Base-by-base conservation (phyloP, 2,329 filamentous ascomycete genomes). In the Chrysoporthe austroafricana region DNA sequence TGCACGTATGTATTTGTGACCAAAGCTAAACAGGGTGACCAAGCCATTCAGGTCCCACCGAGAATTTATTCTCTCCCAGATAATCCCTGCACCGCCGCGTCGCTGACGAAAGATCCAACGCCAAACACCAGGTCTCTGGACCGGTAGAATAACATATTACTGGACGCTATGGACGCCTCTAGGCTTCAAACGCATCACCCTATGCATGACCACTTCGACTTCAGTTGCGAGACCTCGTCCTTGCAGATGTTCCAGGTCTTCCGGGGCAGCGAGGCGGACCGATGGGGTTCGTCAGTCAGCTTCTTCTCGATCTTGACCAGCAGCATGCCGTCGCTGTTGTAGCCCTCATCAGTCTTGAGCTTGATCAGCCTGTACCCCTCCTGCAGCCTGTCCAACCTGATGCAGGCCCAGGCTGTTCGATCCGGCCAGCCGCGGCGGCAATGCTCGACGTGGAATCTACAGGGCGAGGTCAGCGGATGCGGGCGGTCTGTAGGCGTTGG, bases 311-410 rank as follows among this genome's bases (percentile, higher is more conserved):
- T 79, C 70, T 79, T 85, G 62, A 88, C 83, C 42, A 88, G 78
- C 54, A 88, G 75, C 71, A 82, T 81, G 7, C 82, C 83, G 3
- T 78, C 73, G 32, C 83, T 81, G 14, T 77, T 76, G 59, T 79
- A 76, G 21, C 84, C 83, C 21, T 79, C 77, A 43, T 76, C 75
- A 64, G 86, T 81, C 71, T 82, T 75, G 50, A 88, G 80, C 48
- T 79, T 76, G 65, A 88, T 76, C 70, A 86, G 84, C 59, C 86
- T 83, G 75, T 86, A 87, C 13, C 86, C 86, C 56, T 77, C 77
- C 59, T 79, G 82, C 2, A 88, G 80, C 58, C 86, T 84, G 76
- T 88, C 86, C 11, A 88, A 82, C 2, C 86, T 84, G 73, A 88
- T 84, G 72, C 86, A 88, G 34, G 86, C 84, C 86, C 86, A 88